These are phyloP conservation scores for Drechslerella coelobrocha DNA, from an alignment of 2,329 filamentous ascomycete genomes.

Conservation along the genomic window DNA sequence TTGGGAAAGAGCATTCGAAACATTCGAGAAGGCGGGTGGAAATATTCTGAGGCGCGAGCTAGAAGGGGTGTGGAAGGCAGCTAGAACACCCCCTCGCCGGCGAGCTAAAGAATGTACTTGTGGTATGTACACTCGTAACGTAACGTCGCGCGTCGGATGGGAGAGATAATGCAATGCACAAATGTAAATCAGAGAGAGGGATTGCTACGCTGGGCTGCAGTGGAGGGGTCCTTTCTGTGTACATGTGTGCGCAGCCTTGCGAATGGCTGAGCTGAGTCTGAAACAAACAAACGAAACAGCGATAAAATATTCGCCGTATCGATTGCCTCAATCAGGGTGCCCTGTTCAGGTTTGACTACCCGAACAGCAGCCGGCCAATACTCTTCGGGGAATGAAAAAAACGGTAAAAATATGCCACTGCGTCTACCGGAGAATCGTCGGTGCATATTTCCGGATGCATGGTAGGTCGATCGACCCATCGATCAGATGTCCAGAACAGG, in stretches of 20 bases:
- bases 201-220: too few relatives aligned
- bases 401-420: too few relatives aligned
- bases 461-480: too few relatives aligned
- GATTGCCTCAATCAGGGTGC: slow-evolving; percentile 1
- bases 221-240: neutral
- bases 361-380: neutral
- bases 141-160: slow-evolving; percentile 2
- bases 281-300: neutral
- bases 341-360: neutral
- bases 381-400: too few relatives aligned
- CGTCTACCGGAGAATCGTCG: too few relatives aligned
- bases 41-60: neutral
- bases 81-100: neutral
- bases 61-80: neutral
- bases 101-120: too few relatives aligned
- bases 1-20: neutral
- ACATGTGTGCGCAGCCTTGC: neutral
- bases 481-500: too few relatives aligned
- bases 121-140: too few relatives aligned
- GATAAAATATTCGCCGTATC: slow-evolving; percentile 3
- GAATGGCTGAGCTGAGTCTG: neutral
- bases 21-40: neutral
- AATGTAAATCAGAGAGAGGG: too few relatives aligned
- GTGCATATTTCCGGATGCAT: too few relatives aligned
- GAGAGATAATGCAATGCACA: neutral